Evolutionary conservation across 768 basidiomycete species (phyloP).

Genomic region (Leccinellum albellum): DNA sequence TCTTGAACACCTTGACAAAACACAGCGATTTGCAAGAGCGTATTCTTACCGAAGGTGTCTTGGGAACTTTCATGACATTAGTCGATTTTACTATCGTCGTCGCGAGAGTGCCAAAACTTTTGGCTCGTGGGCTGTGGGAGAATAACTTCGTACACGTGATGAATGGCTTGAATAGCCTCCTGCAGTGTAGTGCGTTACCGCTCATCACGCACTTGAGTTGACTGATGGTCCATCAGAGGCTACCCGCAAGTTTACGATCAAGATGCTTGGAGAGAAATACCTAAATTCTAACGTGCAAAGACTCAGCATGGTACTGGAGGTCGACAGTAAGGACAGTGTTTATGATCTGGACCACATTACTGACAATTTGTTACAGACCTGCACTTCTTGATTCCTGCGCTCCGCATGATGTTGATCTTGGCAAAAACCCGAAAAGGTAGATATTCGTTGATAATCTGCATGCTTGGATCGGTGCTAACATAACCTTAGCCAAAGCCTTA

Average conservation of each 20-base stretch:
- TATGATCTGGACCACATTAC: neutral
- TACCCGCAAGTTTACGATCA: neutral
- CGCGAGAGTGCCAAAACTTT: neutral
- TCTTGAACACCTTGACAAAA: neutral
- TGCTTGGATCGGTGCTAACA: neutral
- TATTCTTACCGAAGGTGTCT: neutral
- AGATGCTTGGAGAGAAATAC: neutral
- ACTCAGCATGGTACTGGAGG: neutral
- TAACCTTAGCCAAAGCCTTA: neutral
- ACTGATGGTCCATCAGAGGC: neutral
- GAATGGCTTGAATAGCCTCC: neutral
- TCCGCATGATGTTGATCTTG: neutral
- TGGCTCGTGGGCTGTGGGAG: neutral
- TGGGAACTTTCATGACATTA: neutral
- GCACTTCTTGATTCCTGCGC: neutral
- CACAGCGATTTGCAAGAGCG: neutral
- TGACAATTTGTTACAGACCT: neutral
- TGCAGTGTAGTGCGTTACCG: neutral
- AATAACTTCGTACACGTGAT: neutral
- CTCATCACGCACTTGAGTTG: neutral
- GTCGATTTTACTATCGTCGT: neutral
- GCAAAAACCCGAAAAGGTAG: conserved; percentile 7
- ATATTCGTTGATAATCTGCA: neutral
- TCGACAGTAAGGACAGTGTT: neutral
- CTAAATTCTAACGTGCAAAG: neutral